Evolutionary conservation across 441 rosid genomes (phyloP), one percentile per base, ranked within the genome.

Genomic region (Flueggea neowawraea): DNA sequence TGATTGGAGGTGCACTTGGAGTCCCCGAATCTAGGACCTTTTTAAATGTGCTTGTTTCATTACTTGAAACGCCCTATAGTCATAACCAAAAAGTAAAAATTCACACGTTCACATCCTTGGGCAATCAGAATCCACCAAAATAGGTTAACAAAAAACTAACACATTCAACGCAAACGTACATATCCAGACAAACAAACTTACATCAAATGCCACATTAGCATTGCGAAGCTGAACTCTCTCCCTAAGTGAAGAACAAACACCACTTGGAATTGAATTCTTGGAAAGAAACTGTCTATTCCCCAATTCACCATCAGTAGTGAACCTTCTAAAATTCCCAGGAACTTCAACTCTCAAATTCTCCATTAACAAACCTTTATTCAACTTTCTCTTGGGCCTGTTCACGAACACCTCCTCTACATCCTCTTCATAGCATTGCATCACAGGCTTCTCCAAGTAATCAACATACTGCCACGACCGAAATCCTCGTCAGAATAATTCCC

Each of bases 1-100:
- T 60, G 15, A 91, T 85, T 58, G 96, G 97, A 56, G 96, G 97
- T 52, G 99, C 99, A 65, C 97, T 95, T 39, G 97, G 96, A 39
- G 96, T 95, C 43, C 99, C 89, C 52, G 86, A 58, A 69, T 84
- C 91, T 61, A 68, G 82, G 8, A 53, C 52, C 53, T 67, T 84
- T 60, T 73, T 73, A 67, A 73, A 70, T 52, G 48, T 32, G 12
- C 64, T 67, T 31, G 57, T 60, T 31, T 55, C 69, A 16, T 66
- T 52, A 59, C 57, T 65, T 8, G 63, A 69, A 63, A 65, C 55
- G 60, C 80, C 84, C 97, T 90, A 78, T 56, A 60, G 41, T 53
- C 55, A 65, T 15, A 70, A 60, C 16, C 58, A 28, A 49, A 41
- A 32, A 57, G 12, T 32, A 8, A 12, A 63, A 48, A 10, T n/a